Percentiles rank a stretch among this genome's conserved stretches.
Evolutionary conservation across 495 filamentous ascomycete species (phyloP).

Genomic region (Podospora didyma): DNA sequence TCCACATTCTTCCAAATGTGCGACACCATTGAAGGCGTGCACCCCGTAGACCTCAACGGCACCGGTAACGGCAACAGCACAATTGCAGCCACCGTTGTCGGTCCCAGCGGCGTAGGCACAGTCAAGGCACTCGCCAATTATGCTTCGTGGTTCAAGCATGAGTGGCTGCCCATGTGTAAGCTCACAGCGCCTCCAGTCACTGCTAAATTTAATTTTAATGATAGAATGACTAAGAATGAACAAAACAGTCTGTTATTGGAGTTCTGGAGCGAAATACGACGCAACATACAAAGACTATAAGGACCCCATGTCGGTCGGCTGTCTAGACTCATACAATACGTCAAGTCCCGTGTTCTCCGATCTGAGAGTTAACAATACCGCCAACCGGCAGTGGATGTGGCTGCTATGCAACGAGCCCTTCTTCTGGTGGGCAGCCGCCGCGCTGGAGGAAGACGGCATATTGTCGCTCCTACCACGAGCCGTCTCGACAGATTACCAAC

Average conservation of each 20-base stretch:
- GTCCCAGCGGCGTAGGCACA: slow-evolving; percentile 27
- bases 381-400: slow-evolving; percentile 59
- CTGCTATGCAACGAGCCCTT: slow-evolving; percentile 62
- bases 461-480: slow-evolving; percentile 48
- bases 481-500: slow-evolving; percentile 52
- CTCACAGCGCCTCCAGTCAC: not conserved
- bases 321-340: slow-evolving; percentile 55
- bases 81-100: slow-evolving; percentile 42
- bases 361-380: slow-evolving; percentile 40
- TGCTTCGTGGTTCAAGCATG: slow-evolving; percentile 47
- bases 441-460: too few relatives aligned
- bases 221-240: too few relatives aligned
- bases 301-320: slow-evolving; percentile 42
- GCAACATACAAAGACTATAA: too few relatives aligned
- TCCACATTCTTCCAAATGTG: slow-evolving; percentile 53
- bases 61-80: slow-evolving; percentile 22
- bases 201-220: too few relatives aligned
- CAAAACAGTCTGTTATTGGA: too few relatives aligned
- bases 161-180: slow-evolving; percentile 48
- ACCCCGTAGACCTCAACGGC: not conserved
- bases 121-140: slow-evolving; percentile 50
- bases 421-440: slow-evolving; percentile 57
- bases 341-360: slow-evolving; percentile 53
- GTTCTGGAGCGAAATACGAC: too few relatives aligned
- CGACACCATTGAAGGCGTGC: slow-evolving; percentile 35